phyloP scores from a whole-genome alignment of 495 filamentous ascomycete genomes.

The Oidiodendron maius region DNA sequence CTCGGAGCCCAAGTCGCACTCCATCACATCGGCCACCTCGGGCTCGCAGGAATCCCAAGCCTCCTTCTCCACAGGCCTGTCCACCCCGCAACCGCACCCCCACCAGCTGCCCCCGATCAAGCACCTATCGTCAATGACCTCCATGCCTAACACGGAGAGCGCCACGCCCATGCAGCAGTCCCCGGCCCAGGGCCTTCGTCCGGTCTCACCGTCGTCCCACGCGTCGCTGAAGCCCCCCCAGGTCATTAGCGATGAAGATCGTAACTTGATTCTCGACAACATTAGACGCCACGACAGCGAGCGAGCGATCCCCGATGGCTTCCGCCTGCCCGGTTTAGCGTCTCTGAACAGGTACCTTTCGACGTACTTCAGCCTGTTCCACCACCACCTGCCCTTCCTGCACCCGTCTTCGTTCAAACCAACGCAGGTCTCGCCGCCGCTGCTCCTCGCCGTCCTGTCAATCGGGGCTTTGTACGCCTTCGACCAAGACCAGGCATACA shows the following conservation, averaged over 20 bases:
- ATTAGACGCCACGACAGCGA: conserved; percentile 75
- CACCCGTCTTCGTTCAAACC: conserved; percentile 90
- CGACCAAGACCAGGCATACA: conserved; percentile 89
- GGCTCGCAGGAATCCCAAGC: conserved; percentile 61
- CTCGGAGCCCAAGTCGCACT: conserved; percentile 61
- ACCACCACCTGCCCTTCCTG: conserved; percentile 94
- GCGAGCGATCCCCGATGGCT: conserved; percentile 76
- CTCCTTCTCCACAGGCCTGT: conserved; percentile 49
- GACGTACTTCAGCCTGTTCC: conserved; percentile 95
- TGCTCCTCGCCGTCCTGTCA: conserved; percentile 87
- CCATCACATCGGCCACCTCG: conserved; percentile 55
- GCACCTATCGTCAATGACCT: conserved; percentile 55
- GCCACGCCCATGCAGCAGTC: conserved; percentile 78
- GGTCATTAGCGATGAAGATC: conserved; percentile 69
- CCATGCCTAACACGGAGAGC: conserved; percentile 61
- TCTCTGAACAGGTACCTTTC: conserved; percentile 85
- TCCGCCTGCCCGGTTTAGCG: conserved; percentile 73
- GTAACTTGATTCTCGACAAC: conserved; percentile 75
- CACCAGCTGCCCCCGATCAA: conserved; percentile 62
- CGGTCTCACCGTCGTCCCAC: not conserved
- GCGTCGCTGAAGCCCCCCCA: conserved; percentile 49
- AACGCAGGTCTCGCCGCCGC: conserved; percentile 65
- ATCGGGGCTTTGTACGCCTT: conserved; percentile 97
- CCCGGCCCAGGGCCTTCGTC: conserved; percentile 34
- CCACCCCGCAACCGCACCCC: conserved; percentile 46